Base-by-base conservation (phyloP, 2,329 filamentous ascomycete genomes). In the Phaeosphaeriaceae sp. region DNA sequence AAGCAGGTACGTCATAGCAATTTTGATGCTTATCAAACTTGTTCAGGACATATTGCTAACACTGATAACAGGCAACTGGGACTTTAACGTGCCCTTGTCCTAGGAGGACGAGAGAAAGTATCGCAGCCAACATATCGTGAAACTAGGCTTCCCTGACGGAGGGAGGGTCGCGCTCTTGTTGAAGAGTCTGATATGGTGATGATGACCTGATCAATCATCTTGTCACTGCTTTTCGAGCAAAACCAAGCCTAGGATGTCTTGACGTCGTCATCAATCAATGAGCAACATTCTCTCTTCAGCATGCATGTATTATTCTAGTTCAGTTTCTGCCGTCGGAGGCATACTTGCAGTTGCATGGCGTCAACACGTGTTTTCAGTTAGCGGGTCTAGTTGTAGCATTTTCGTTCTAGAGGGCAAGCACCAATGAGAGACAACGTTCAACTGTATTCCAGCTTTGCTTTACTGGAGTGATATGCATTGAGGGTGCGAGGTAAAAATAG, bases 1-100 rank as follows among this genome's bases (percentile, higher is more conserved):
- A 91, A 68, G 89, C 91, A 74, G 91, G 94, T 95, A 84, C 78
- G 86, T 83, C 7, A 4, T 13, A 31, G 19, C 5, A 25, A 13
- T 4, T 10, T 19, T 27, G n/a, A 25, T 21, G 45, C 19, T 17
- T 49, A 40, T 53, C 46, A 22, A 20, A 17, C 24, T 31, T 21
- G 11, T 7, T 49, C 25, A 19, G 10, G 10, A n/a, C 27, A 20
- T 20, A 22, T 15, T 50, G 15, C 64, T 71, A 51, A 72, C 56
- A 7, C 3, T 7, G 6, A 6, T 1, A 9, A n/a, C 22, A 73
- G 71, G 68, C 27, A 74, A 73, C 40, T 74, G 71, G 71, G 67
- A 73, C 24, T 74, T 74, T 46, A 74, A 70, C 17, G 71, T 74
- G 17, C 63, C 68, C 1, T 60, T 74, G 41, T 56, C 62, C 19